phyloP scores from a whole-genome alignment of 1,139 yeast species.

The Pichia norvegensis region DNA sequence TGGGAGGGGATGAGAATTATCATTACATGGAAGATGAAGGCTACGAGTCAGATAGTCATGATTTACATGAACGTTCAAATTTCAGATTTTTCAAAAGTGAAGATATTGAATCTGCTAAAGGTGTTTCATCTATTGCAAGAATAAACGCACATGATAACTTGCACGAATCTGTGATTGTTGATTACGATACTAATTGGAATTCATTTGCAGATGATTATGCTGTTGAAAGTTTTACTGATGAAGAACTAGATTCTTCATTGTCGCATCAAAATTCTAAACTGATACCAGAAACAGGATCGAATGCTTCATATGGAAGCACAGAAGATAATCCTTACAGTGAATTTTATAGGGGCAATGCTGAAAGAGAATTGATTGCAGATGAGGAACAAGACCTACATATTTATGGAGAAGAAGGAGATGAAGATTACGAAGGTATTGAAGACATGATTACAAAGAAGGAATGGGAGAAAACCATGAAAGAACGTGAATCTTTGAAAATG shows the following conservation, averaged over 20 bases:
- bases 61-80: constrained; percentile 32
- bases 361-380: constrained; percentile 14
- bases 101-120: constrained; percentile 81
- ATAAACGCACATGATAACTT: constrained; percentile 29
- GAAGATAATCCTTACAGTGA: constrained; percentile 16
- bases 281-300: not conserved
- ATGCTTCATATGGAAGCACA: constrained; percentile 14
- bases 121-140: constrained; percentile 69
- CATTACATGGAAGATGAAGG: constrained; percentile 9
- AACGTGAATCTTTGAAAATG: constrained; percentile 17
- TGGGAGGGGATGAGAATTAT: not conserved
- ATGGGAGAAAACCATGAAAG: constrained; percentile 13
- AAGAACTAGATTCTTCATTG: not conserved
- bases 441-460: constrained; percentile 12
- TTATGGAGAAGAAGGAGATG: constrained; percentile 14
- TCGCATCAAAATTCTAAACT: constrained; percentile 2
- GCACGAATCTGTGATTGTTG: constrained; percentile 39
- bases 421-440: constrained; percentile 20
- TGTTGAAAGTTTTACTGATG: constrained; percentile 6
- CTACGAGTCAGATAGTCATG: constrained; percentile 20
- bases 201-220: constrained; percentile 38
- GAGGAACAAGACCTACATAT: constrained; percentile 14
- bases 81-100: constrained; percentile 78
- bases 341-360: constrained; percentile 18
- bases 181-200: constrained; percentile 69